Conservation (phyloP, 352 stramenopile genomes). For the Phytopythium sindhum region DNA sequence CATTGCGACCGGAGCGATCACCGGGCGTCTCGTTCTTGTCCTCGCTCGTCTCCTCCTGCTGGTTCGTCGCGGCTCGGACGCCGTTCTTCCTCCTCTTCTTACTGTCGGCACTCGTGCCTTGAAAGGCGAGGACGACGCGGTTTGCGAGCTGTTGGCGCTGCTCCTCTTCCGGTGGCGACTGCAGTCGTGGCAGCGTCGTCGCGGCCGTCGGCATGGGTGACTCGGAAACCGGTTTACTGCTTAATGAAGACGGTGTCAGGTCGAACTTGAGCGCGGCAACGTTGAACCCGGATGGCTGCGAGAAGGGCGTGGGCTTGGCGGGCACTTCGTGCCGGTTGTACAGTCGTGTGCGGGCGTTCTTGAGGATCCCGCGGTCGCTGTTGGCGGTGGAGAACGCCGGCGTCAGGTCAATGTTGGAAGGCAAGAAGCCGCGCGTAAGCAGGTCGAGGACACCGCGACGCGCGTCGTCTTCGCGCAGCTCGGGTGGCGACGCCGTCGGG, state of each 20-base stretch:
- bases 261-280: constrained; percentile 79
- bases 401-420: constrained; percentile 54
- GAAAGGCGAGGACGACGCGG: constrained; percentile 6
- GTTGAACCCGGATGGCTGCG: constrained; percentile 68
- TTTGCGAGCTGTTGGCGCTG: constrained; percentile 10
- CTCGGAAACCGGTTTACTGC: neutral
- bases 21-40: constrained; percentile 14
- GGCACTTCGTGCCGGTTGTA: constrained; percentile 58
- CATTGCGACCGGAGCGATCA: constrained; percentile 6
- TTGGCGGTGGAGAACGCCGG: constrained; percentile 37
- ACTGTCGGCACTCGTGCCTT: neutral
- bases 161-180: constrained; percentile 5
- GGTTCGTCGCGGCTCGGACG: constrained; percentile 26
- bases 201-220: neutral
- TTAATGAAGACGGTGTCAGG: constrained; percentile 22
- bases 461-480: constrained; percentile 57
- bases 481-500: constrained; percentile 42
- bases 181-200: constrained; percentile 4
- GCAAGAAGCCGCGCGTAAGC: constrained; percentile 68
- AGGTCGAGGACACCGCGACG: constrained; percentile 63
- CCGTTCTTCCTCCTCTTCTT: constrained; percentile 7
- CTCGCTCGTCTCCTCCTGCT: constrained; percentile 19
- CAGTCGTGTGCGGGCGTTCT: constrained; percentile 46
- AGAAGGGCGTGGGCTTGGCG: constrained; percentile 42
- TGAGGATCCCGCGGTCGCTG: constrained; percentile 43